These are phyloP conservation scores for Groenewaldozyma tartarivorans DNA, from an alignment of 805 yeast species.

Conservation along the genomic window DNA sequence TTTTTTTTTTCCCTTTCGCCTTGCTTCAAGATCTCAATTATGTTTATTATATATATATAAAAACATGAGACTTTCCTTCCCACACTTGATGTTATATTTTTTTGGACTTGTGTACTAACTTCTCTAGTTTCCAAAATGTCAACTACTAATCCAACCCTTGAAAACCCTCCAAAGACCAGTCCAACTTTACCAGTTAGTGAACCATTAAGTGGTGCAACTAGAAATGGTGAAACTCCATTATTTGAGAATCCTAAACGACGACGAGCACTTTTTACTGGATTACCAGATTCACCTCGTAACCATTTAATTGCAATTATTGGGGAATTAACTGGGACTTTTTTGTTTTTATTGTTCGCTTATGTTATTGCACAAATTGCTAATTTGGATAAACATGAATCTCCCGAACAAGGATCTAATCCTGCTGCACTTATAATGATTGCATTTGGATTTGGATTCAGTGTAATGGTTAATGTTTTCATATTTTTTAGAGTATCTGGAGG, in stretches of 20 bases:
- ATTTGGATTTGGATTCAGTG: slow-evolving; percentile 79
- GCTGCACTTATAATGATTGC: slow-evolving; percentile 69
- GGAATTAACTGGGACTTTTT: slow-evolving; percentile 80
- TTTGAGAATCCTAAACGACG: neutral
- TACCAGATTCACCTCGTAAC: slow-evolving; percentile 41
- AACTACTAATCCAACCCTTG: neutral
- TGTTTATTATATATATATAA: no score
- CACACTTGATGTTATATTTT: neutral
- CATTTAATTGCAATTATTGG: slow-evolving; percentile 62
- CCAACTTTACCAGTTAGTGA: neutral
- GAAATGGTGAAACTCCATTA: neutral
- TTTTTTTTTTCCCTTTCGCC: neutral
- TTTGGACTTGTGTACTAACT: neutral
- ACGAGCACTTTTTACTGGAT: slow-evolving; percentile 21
- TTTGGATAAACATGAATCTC: slow-evolving; percentile 32
- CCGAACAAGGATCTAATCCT: slow-evolving; percentile 43
- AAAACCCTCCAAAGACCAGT: neutral
- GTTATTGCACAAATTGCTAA: slow-evolving; percentile 80
- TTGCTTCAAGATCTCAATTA: no score
- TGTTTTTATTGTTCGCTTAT: slow-evolving; percentile 74
- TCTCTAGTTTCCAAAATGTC: neutral
- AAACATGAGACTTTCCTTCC: no score
- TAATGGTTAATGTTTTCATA: slow-evolving; percentile 60
- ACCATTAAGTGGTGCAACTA: neutral
- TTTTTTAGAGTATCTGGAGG: slow-evolving; percentile 79